Conservation (phyloP, 768 basidiomycete species). For the Lactifluus echinatus region DNA sequence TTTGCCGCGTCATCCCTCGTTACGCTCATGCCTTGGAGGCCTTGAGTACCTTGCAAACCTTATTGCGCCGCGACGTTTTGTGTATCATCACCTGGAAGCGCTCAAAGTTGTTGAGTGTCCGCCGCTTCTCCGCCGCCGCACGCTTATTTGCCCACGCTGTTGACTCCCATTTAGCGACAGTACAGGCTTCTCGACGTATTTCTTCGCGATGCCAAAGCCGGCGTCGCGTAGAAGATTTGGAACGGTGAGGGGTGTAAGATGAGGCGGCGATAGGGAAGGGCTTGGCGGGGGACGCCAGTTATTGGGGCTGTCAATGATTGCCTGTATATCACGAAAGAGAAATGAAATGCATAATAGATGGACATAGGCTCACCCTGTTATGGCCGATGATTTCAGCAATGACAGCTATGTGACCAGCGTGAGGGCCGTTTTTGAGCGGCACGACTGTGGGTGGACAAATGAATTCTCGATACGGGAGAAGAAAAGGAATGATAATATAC, state of each 20-base stretch:
- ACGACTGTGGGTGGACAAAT: conserved; percentile 48
- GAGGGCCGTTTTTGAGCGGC: conserved; percentile 85
- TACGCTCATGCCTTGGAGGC: conserved; percentile 43
- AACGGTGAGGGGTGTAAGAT: conserved; percentile 82
- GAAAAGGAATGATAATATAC: conserved; percentile 33
- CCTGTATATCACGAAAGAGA: conserved; percentile 38
- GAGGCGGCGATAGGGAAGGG: conserved; percentile 87
- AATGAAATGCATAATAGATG: not conserved
- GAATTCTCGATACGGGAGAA: not conserved
- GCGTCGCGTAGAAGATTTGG: conserved; percentile 82
- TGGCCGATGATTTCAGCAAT: conserved; percentile 99
- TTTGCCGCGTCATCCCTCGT: not conserved
- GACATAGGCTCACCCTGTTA: conserved; percentile 65
- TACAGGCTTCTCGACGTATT: conserved; percentile 80
- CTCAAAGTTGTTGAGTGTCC: conserved; percentile 81
- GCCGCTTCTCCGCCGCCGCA: conserved; percentile 61
- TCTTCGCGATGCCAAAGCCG: conserved; percentile 72
- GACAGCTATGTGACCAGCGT: conserved; percentile 82
- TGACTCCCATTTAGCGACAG: conserved; percentile 82
- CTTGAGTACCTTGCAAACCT: conserved; percentile 58
- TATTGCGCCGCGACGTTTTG: conserved; percentile 82
- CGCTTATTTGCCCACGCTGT: conserved; percentile 86
- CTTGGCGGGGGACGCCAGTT: conserved; percentile 86
- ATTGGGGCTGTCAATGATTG: conserved; percentile 92
- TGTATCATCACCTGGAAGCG: conserved; percentile 81